Percentiles rank a stretch among this genome's conserved stretches.
phyloP scores from a whole-genome alignment of 768 basidiomycete species.

The Boletus reticulatus region DNA sequence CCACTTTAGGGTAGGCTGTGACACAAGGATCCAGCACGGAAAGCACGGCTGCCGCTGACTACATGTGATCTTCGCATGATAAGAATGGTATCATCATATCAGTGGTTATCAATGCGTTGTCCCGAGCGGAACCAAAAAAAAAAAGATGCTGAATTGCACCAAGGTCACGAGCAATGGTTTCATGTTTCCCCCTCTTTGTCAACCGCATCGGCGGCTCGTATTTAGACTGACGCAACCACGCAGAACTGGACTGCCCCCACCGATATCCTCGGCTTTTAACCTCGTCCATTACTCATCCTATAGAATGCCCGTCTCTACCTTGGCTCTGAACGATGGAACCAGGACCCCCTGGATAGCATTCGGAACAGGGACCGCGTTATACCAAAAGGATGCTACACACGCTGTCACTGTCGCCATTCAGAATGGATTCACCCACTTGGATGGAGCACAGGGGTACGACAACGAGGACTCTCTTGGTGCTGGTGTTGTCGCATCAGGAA shows the following conservation, averaged over 20 bases:
- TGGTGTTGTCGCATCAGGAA: conserved; percentile 49
- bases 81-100: not conserved
- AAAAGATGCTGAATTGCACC: not conserved
- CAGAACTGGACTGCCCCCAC: not conserved
- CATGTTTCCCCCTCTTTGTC: conserved; percentile 4
- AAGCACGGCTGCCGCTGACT: no score
- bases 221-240: not conserved
- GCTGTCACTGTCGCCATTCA: conserved; percentile 47
- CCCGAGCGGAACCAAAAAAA: no score
- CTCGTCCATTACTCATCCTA: conserved; percentile 4
- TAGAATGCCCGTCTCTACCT: conserved; percentile 28
- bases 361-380: conserved; percentile 60
- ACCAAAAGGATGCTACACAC: conserved; percentile 38
- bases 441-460: conserved; percentile 58
- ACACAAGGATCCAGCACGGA: not conserved
- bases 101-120: no score
- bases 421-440: conserved; percentile 59
- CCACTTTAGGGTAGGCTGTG: conserved; percentile 47
- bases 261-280: not conserved
- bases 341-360: conserved; percentile 57
- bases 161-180: conserved; percentile 10
- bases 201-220: conserved; percentile 3
- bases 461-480: conserved; percentile 55
- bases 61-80: not conserved
- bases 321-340: conserved; percentile 55